Conservation (phyloP, 176 grass and related monocot species). For the Areca catechu region DNA sequence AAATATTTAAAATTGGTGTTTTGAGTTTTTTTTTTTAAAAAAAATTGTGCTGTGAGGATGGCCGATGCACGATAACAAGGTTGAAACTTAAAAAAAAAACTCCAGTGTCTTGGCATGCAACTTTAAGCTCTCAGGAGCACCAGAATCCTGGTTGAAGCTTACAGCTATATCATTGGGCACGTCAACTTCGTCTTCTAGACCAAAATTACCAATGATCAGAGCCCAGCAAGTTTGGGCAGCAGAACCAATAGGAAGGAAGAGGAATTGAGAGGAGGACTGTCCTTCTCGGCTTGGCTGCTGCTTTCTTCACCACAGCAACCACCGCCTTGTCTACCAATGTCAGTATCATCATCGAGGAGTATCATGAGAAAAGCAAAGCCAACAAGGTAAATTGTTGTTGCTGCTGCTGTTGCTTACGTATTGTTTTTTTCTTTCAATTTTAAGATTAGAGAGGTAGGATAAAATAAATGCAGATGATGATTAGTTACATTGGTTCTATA, state of each 20-base stretch:
- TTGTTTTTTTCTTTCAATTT: too few relatives aligned
- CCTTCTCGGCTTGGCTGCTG: slow-evolving; percentile 61
- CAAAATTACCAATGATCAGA: slow-evolving; percentile 16
- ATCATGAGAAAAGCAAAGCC: slow-evolving; percentile 93
- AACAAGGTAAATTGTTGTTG: slow-evolving; percentile 45
- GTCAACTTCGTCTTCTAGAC: background rate
- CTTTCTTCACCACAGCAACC: slow-evolving; percentile 36
- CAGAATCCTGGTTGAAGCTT: slow-evolving; percentile 19
- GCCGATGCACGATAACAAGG: too few relatives aligned
- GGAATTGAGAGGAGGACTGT: slow-evolving; percentile 35
- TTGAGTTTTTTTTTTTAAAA: too few relatives aligned
- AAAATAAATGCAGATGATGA: too few relatives aligned
- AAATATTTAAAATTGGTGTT: too few relatives aligned
- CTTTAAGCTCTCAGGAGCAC: slow-evolving; percentile 2
- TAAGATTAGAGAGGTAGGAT: too few relatives aligned
- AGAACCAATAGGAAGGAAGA: background rate
- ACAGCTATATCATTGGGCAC: slow-evolving; percentile 3
- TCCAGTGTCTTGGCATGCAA: slow-evolving; percentile 54
- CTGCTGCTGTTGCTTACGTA: background rate
- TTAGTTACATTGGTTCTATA: too few relatives aligned
- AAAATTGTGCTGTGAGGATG: too few relatives aligned
- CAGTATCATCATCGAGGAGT: slow-evolving; percentile 62
- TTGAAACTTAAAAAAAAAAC: too few relatives aligned
- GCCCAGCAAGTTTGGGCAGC: slow-evolving; percentile 13
- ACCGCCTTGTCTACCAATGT: slow-evolving; percentile 38